These are phyloP conservation scores for Tausonia pullulans DNA, from an alignment of 1,284 basidiomycete species.

Conservation along the genomic window DNA sequence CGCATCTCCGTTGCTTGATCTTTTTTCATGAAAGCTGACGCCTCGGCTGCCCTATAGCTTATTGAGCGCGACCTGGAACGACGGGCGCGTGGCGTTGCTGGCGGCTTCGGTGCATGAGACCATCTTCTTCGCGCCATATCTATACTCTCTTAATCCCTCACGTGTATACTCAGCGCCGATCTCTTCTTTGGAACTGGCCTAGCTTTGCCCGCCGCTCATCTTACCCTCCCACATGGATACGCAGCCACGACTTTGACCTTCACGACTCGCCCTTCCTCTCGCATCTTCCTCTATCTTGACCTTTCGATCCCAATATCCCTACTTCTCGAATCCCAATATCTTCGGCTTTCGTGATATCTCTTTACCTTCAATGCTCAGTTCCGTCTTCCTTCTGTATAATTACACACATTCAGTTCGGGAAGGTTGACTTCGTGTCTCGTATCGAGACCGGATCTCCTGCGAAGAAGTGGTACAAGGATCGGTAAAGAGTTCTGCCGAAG, in stretches of 20 bases:
- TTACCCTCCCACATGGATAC: background rate
- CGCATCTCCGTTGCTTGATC: background rate
- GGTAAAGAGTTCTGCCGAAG: too few species aligned
- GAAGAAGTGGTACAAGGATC: too few species aligned
- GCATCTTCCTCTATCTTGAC: background rate
- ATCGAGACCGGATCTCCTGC: too few species aligned
- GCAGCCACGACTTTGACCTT: too few species aligned
- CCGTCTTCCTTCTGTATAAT: too few species aligned
- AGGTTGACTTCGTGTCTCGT: too few species aligned
- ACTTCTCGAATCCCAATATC: too few species aligned
- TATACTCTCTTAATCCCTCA: background rate
- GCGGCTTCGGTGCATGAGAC: slow-evolving; percentile 5
- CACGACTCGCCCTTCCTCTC: background rate
- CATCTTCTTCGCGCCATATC: background rate
- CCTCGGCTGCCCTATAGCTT: background rate
- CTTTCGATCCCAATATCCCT: too few species aligned
- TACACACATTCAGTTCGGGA: too few species aligned
- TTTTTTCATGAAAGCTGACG: background rate
- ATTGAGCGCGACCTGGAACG: slow-evolving; percentile 10
- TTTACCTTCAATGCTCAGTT: too few species aligned
- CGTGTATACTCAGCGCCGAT: too few species aligned
- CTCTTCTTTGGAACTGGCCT: background rate
- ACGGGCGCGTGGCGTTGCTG: background rate
- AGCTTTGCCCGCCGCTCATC: background rate
- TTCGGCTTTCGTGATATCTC: too few species aligned